Conservation (phyloP, 2,329 filamentous ascomycete species). For the Fonsecaea monophora region DNA sequence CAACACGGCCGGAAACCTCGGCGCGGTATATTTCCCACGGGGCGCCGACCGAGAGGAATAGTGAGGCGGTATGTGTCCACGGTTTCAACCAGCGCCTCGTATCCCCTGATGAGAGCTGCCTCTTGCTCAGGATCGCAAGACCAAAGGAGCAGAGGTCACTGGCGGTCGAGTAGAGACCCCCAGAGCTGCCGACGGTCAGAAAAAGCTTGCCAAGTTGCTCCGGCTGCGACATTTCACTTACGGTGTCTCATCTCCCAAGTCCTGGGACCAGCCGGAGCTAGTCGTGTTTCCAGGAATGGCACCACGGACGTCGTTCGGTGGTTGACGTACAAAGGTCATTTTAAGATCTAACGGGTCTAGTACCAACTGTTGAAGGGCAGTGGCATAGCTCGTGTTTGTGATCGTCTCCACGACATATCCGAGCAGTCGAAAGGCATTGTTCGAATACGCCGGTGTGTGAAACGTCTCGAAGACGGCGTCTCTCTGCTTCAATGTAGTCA, state of each 20-base stretch:
- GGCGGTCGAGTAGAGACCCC: slow-evolving; percentile 53
- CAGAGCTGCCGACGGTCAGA: slow-evolving; percentile 34
- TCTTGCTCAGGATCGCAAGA: slow-evolving; percentile 52
- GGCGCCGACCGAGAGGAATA: slow-evolving; percentile 51
- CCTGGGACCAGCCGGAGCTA: slow-evolving; percentile 10
- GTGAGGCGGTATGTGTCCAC: slow-evolving; percentile 47
- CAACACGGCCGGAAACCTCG: slow-evolving; percentile 48
- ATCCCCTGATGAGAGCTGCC: slow-evolving; percentile 49
- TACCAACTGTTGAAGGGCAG: slow-evolving; percentile 51
- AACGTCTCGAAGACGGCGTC: slow-evolving; percentile 53
- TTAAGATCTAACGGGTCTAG: slow-evolving; percentile 53
- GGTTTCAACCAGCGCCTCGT: slow-evolving; percentile 59
- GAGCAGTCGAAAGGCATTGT: slow-evolving; percentile 55
- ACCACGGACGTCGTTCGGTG: slow-evolving; percentile 24
- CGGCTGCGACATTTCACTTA: slow-evolving; percentile 2
- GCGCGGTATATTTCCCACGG: slow-evolving; percentile 58
- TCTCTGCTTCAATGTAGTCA: slow-evolving; percentile 42
- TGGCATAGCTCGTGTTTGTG: slow-evolving; percentile 49
- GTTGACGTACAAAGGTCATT: slow-evolving; percentile 44
- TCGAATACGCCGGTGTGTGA: slow-evolving; percentile 58
- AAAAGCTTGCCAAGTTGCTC: slow-evolving; percentile 3
- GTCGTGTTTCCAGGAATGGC: slow-evolving; percentile 32
- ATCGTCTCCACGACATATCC: slow-evolving; percentile 55
- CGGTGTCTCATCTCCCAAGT: slow-evolving; percentile 24
- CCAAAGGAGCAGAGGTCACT: slow-evolving; percentile 53